Evolutionary conservation across 108 stramenopile species (phyloP).

Genomic region (Pseudonitzschia pungens): DNA sequence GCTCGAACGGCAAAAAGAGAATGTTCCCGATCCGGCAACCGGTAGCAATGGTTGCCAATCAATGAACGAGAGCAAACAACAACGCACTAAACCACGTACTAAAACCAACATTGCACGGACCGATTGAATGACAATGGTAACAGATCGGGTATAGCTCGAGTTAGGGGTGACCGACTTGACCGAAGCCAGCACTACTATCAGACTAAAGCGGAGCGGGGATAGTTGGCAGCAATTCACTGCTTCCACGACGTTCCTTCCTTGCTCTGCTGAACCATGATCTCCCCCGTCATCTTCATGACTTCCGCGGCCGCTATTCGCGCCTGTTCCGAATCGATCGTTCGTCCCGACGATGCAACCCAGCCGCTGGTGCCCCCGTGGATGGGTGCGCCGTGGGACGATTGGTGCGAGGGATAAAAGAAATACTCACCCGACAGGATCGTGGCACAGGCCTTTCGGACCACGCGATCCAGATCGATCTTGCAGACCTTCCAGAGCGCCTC

Average conservation of each 20-base stretch:
- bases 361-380: constrained; percentile 26
- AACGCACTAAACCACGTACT: too few relatives aligned
- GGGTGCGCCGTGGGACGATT: constrained; percentile 19
- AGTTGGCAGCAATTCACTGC: background rate
- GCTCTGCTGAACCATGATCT: constrained; percentile 72
- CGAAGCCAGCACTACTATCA: too few relatives aligned
- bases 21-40: background rate
- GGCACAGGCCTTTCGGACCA: constrained; percentile 64
- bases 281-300: constrained; percentile 67
- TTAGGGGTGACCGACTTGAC: too few relatives aligned
- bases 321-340: constrained; percentile 45
- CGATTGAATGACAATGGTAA: too few relatives aligned
- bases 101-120: too few relatives aligned
- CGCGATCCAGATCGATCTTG: constrained; percentile 75
- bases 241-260: constrained; percentile 75
- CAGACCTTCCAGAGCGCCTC: constrained; percentile 83
- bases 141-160: too few relatives aligned
- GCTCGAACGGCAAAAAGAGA: background rate
- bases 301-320: constrained; percentile 63
- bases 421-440: constrained; percentile 55
- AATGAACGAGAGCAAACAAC: background rate
- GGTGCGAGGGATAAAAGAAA: constrained; percentile 65
- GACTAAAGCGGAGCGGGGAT: too few relatives aligned
- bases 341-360: constrained; percentile 36
- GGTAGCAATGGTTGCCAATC: background rate